Evolutionary conservation across 345 rosid genomes (phyloP).

Genomic region (Eucalyptus shirleyi): DNA sequence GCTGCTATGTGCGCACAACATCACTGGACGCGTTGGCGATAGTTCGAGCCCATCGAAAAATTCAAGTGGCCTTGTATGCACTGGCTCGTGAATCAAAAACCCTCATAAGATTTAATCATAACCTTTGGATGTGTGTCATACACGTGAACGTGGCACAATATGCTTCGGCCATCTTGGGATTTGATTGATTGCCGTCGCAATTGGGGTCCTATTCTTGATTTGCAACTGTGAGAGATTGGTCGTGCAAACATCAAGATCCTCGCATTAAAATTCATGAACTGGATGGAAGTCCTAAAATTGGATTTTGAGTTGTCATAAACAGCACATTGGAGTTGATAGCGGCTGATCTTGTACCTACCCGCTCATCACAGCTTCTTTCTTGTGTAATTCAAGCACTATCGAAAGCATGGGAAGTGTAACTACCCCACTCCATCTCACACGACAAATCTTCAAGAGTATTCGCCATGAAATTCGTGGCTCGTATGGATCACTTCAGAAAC

Average conservation of each 20-base stretch:
- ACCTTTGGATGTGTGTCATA: neutral
- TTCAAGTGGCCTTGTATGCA: neutral
- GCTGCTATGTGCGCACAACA: neutral
- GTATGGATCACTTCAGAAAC: too few species aligned
- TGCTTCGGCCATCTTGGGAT: neutral
- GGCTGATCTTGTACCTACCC: neutral
- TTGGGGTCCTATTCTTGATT: neutral
- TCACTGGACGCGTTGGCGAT: neutral
- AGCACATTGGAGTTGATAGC: neutral
- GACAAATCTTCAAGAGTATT: too few species aligned
- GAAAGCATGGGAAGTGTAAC: too few species aligned
- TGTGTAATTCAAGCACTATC: neutral
- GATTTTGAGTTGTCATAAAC: neutral
- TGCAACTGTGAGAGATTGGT: neutral
- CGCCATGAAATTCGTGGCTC: too few species aligned
- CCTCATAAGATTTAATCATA: neutral
- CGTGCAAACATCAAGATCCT: neutral
- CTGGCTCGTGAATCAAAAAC: neutral
- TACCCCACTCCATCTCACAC: too few species aligned
- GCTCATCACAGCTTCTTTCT: neutral
- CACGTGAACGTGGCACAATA: neutral
- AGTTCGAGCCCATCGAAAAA: neutral
- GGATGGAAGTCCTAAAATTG: neutral
- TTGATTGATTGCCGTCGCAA: neutral
- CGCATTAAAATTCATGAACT: neutral